Evolutionary conservation across 495 filamentous ascomycete genomes (phyloP).

Genomic region (Thermochaetoides thermophila): DNA sequence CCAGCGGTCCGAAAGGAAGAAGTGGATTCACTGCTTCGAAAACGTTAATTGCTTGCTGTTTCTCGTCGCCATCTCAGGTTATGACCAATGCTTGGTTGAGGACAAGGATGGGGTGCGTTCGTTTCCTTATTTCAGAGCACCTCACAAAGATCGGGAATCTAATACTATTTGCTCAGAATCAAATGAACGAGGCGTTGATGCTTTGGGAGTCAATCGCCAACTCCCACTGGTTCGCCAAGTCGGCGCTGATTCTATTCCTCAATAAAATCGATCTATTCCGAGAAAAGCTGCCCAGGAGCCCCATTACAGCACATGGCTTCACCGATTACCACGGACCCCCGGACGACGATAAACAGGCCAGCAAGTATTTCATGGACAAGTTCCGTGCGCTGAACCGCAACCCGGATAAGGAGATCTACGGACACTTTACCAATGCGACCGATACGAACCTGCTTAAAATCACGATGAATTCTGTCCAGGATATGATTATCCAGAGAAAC

Average conservation of each 20-base stretch:
- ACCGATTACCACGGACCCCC: slow-evolving; percentile 61
- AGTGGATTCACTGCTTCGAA: slow-evolving; percentile 99
- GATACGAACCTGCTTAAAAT: slow-evolving; percentile 93
- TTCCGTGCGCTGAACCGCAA: slow-evolving; percentile 78
- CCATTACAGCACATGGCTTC: slow-evolving; percentile 77
- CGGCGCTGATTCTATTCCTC: slow-evolving; percentile 91
- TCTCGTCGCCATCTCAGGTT: slow-evolving; percentile 89
- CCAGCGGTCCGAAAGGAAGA: slow-evolving; percentile 94
- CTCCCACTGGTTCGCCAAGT: slow-evolving; percentile 93
- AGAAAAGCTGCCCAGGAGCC: slow-evolving; percentile 64
- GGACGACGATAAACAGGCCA: slow-evolving; percentile 43
- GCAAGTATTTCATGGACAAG: slow-evolving; percentile 79
- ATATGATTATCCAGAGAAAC: slow-evolving; percentile 99
- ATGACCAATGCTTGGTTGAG: slow-evolving; percentile 93
- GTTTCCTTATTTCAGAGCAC: too few relatives aligned
- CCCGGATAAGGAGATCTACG: slow-evolving; percentile 77
- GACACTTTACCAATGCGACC: slow-evolving; percentile 87
- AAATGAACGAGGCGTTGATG: slow-evolving; percentile 99
- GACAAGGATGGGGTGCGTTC: slow-evolving; percentile 92
- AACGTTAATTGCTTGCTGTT: slow-evolving; percentile 90
- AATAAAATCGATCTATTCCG: slow-evolving; percentile 99
- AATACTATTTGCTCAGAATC: slow-evolving; percentile 72
- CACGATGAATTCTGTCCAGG: slow-evolving; percentile 93
- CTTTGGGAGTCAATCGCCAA: slow-evolving; percentile 96
- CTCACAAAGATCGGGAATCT: too few relatives aligned